Percentiles rank a stretch among this genome's conserved stretches.
Evolutionary conservation across 305 asterid species (phyloP).

Genomic region (Solanum hybrid): DNA sequence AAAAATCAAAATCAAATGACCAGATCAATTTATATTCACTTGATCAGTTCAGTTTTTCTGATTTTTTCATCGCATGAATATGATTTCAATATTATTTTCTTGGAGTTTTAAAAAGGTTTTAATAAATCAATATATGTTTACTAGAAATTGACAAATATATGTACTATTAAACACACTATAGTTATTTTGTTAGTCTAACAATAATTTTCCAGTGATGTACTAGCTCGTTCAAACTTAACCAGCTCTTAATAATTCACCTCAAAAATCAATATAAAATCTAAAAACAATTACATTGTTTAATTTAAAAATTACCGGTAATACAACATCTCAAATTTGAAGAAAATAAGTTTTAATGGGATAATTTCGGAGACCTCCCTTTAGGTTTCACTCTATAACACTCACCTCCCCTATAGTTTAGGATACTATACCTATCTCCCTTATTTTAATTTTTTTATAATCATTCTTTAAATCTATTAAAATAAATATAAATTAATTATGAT

Average conservation of each 20-base stretch:
- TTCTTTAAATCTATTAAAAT: not conserved
- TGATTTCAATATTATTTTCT: not conserved
- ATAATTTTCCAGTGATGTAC: not conserved
- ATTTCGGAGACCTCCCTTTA: not conserved
- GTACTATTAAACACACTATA: not conserved
- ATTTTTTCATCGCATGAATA: not conserved
- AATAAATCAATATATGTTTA: not conserved
- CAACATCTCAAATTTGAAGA: not conserved
- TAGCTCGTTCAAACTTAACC: not conserved
- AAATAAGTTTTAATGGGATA: too few species aligned
- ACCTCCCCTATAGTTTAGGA: not conserved
- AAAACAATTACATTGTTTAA: not conserved
- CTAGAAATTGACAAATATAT: not conserved
- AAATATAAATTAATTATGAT: not conserved
- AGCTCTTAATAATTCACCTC: not conserved
- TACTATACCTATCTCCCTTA: not conserved
- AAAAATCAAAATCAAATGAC: not conserved
- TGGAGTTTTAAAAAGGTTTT: not conserved
- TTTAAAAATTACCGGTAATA: not conserved
- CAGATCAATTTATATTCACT: not conserved
- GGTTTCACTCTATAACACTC: too few species aligned
- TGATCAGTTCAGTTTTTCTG: not conserved
- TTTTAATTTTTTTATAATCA: too few species aligned
- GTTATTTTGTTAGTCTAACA: not conserved
- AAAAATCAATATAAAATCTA: not conserved